Evolutionary conservation across 257 asterid species (phyloP).

Genomic region (Przewalskia tangutica): DNA sequence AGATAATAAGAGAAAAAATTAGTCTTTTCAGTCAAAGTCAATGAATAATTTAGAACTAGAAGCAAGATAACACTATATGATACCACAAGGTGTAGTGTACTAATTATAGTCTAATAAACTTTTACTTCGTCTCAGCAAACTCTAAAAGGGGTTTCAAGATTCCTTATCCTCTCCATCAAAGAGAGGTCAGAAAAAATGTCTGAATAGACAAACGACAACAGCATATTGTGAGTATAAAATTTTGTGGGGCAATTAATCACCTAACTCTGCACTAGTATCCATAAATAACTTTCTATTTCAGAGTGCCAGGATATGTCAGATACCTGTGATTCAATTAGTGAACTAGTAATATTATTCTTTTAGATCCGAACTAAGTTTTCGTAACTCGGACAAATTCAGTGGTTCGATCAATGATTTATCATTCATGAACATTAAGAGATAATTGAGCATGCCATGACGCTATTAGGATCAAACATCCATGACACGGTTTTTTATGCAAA

Average conservation of each 20-base stretch:
- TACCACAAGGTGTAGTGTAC: neutral
- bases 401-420: no score
- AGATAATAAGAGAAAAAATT: neutral
- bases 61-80: neutral
- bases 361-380: no score
- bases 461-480: neutral
- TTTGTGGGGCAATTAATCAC: neutral
- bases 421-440: neutral
- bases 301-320: no score
- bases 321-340: no score
- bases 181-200: neutral
- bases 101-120: neutral
- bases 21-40: neutral
- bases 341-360: no score
- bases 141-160: neutral
- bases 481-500: neutral
- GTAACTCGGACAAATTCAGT: no score
- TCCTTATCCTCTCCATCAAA: neutral
- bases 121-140: neutral
- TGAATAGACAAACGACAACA: neutral
- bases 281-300: no score
- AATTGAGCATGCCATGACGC: neutral
- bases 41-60: neutral
- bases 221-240: neutral
- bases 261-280: no score